Evolutionary conservation across 129 eudicot species (phyloP).

Genomic region (Pittosporum tobira): DNA sequence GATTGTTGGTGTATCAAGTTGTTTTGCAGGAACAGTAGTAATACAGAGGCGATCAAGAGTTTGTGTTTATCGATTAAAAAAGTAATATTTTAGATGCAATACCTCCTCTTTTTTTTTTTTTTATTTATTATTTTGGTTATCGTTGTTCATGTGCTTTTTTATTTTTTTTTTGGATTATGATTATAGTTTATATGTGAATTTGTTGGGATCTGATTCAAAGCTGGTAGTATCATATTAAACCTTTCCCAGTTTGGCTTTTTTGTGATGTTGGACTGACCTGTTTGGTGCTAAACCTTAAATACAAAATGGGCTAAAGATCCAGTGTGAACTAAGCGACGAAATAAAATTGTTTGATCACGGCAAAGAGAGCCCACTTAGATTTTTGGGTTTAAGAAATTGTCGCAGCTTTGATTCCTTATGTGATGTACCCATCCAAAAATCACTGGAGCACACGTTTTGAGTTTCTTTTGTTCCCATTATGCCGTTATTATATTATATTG

Average conservation of each 20-base stretch:
- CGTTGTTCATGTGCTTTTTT: too few relatives aligned
- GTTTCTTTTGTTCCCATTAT: too few relatives aligned
- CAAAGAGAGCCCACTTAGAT: constrained; percentile 13
- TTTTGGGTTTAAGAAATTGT: constrained; percentile 1
- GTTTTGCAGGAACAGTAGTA: background rate
- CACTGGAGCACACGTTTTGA: too few relatives aligned
- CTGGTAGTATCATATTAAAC: constrained; percentile 9
- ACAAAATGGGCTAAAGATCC: constrained; percentile 15
- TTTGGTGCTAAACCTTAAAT: constrained; percentile 7
- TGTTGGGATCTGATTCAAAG: constrained; percentile 27
- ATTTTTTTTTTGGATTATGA: constrained; percentile 5
- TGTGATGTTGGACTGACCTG: constrained; percentile 17
- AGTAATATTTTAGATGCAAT: background rate
- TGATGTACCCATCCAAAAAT: background rate
- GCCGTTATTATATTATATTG: too few relatives aligned
- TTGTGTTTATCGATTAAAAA: background rate
- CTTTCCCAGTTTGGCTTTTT: constrained; percentile 12
- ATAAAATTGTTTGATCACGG: constrained; percentile 17
- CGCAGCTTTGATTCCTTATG: constrained; percentile 11
- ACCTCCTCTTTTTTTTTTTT: background rate
- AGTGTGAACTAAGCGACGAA: constrained; percentile 21
- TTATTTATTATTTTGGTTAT: background rate
- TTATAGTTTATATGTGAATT: constrained; percentile 20
- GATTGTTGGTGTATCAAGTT: background rate
- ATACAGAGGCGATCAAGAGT: background rate